Conservation (phyloP, 345 rosid genomes). For the Ceriops decandra region DNA sequence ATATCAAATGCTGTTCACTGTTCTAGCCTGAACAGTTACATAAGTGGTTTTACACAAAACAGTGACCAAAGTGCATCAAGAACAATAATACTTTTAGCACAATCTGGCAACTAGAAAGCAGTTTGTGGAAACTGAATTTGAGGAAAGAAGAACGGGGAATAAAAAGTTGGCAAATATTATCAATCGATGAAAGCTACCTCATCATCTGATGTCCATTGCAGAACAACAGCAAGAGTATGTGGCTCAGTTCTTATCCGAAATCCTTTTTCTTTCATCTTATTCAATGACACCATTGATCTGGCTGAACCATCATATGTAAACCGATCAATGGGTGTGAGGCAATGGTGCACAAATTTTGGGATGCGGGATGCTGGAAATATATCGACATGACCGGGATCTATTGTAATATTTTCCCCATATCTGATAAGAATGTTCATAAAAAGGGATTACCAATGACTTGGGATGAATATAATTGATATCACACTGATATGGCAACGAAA, state of each 20-base stretch:
- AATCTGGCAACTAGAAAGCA: too few relatives aligned
- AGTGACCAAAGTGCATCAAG: not conserved
- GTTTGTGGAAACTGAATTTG: too few relatives aligned
- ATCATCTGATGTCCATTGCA: constrained; percentile 78
- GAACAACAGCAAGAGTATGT: constrained; percentile 49
- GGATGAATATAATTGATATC: not conserved
- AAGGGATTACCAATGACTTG: constrained; percentile 13
- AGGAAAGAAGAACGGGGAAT: constrained; percentile 6
- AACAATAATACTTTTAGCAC: not conserved
- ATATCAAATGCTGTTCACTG: not conserved
- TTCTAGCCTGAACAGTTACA: not conserved
- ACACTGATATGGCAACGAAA: not conserved
- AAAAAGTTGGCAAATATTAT: not conserved
- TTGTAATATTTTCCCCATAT: constrained; percentile 68
- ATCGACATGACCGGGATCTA: constrained; percentile 81
- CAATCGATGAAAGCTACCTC: constrained; percentile 47
- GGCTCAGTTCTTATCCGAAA: constrained; percentile 63
- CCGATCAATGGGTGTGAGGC: constrained; percentile 50
- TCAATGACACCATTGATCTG: constrained; percentile 35
- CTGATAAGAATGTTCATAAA: constrained; percentile 36
- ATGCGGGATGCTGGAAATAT: constrained; percentile 66
- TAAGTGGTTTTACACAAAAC: not conserved
- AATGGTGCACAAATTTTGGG: constrained; percentile 67
- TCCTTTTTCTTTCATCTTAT: constrained; percentile 51
- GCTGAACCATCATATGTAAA: constrained; percentile 31